Base-by-base conservation (phyloP, 1,139 yeast genomes). In the Hyphopichia khmerensis region DNA sequence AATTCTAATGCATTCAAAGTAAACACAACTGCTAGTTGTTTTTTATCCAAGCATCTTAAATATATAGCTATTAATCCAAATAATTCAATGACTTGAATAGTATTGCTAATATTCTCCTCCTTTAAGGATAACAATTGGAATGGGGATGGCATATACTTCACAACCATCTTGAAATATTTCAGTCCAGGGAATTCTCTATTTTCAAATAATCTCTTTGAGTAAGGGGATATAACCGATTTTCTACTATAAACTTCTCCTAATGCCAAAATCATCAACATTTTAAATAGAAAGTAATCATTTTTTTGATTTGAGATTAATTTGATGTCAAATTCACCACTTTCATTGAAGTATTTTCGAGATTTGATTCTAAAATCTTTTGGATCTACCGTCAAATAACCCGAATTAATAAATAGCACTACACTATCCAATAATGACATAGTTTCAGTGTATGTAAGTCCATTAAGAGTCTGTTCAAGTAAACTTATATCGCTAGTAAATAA, bases 311-410 rank as follows among this genome's bases (percentile, higher is more conserved):
- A 29, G 23, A 36, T 42, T 9, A 18, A n/a, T 4, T 33, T 17
- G 7, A 15, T 15, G 17, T 38, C 53, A 42, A 47, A 35, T 21
- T 41, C 39, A 19, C 58, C 57, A 10, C 41, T 38, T 1, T 38
- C 33, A 7, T 46, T 43, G 37, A 57, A 63, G 41, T 55, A 58
- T 2, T 18, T 8, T 15, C 35, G 39, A 8, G 53, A 41, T 31
- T 46, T 47, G 10, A 39, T 35, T 35, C 46, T 46, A 39, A 62
- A 62, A 10, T 55, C 53, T 4, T 37, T 42, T 1, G 61, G 56
- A 38, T 60, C 59, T 3, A 62, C 43, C 1, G 60, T 60, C 21
- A 63, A 48, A 38, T 59, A 63, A 3, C 67, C 67, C 13, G 58
- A 49, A 38, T 59, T 60, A 4, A 62, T 45, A 39, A 59, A 63